phyloP scores from a whole-genome alignment of 805 yeast species.

The Cyberlindnera bimundalis region DNA sequence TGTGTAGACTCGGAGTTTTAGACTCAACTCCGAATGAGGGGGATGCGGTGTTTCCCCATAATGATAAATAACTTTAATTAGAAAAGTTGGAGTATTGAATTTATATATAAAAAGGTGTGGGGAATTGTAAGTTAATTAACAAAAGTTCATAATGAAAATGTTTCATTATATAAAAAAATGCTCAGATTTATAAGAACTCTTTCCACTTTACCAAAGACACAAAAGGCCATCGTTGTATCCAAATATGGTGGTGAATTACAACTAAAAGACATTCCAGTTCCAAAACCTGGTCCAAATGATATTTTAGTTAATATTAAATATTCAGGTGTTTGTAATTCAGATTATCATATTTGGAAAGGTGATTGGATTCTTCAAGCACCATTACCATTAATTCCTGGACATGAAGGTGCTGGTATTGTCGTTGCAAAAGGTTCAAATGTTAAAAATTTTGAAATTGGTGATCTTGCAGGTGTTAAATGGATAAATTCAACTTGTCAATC shows the following conservation, averaged over 20 bases:
- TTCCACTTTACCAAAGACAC: conserved; percentile 37
- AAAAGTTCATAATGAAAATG: too few species aligned
- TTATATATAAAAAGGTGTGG: too few species aligned
- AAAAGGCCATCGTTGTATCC: conserved; percentile 47
- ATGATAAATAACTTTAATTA: too few species aligned
- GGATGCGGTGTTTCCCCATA: conserved; percentile 1
- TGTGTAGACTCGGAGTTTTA: too few species aligned
- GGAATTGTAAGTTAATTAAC: too few species aligned
- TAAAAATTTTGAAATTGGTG: conserved; percentile 52
- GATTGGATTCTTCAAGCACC: conserved; percentile 55
- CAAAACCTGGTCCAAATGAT: conserved; percentile 50
- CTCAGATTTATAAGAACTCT: too few species aligned
- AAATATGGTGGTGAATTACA: conserved; percentile 42
- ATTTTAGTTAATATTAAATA: conserved; percentile 51
- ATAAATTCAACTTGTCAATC: conserved; percentile 53
- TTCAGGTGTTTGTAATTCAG: conserved; percentile 62
- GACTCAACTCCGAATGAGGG: background rate
- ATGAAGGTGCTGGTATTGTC: conserved; percentile 62
- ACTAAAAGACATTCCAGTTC: conserved; percentile 50
- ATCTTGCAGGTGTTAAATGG: conserved; percentile 59
- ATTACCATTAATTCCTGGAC: conserved; percentile 57
- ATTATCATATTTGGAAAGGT: conserved; percentile 59
- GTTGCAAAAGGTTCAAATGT: conserved; percentile 52
- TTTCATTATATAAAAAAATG: too few species aligned
- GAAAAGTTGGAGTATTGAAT: too few species aligned